These are phyloP conservation scores for Debaryomyces tyrocola DNA, from an alignment of 805 yeast genomes.

Conservation along the genomic window DNA sequence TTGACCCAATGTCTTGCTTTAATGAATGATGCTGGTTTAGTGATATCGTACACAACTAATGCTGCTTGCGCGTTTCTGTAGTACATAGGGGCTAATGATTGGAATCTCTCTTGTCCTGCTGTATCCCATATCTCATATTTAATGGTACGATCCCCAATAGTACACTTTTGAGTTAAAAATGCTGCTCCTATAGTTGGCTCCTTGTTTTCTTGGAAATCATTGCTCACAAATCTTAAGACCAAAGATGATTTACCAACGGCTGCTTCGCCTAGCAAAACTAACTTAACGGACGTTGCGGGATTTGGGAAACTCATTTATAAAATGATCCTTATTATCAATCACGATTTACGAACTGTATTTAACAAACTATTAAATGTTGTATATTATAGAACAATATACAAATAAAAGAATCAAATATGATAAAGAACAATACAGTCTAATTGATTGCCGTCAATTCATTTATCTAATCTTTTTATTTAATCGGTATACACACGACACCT, in stretches of 20 bases:
- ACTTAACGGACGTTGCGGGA: constrained; percentile 73
- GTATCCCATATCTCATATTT: constrained; percentile 97
- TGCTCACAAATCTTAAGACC: constrained; percentile 87
- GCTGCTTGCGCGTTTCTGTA: constrained; percentile 98
- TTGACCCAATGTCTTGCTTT: constrained; percentile 98
- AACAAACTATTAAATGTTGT: not conserved
- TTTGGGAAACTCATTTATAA: constrained; percentile 23
- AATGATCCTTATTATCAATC: not conserved
- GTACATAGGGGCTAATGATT: constrained; percentile 94
- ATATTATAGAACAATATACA: not conserved
- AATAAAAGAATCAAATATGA: too few species aligned
- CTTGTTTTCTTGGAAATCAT: constrained; percentile 95
- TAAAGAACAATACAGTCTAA: too few species aligned
- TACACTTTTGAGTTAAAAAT: constrained; percentile 88
- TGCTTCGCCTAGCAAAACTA: constrained; percentile 93
- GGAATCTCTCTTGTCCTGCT: constrained; percentile 97
- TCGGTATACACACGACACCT: not conserved
- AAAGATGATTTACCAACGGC: constrained; percentile 96
- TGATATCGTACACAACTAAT: constrained; percentile 89
- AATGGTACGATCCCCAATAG: constrained; percentile 80
- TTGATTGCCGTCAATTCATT: not conserved
- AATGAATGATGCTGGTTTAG: constrained; percentile 91
- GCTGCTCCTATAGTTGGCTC: constrained; percentile 99
- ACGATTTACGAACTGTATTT: not conserved
- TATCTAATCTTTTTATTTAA: not conserved